These are phyloP conservation scores for Chimonanthus salicifolius DNA, from an alignment of 164 flowering plant species.

Conservation along the genomic window DNA sequence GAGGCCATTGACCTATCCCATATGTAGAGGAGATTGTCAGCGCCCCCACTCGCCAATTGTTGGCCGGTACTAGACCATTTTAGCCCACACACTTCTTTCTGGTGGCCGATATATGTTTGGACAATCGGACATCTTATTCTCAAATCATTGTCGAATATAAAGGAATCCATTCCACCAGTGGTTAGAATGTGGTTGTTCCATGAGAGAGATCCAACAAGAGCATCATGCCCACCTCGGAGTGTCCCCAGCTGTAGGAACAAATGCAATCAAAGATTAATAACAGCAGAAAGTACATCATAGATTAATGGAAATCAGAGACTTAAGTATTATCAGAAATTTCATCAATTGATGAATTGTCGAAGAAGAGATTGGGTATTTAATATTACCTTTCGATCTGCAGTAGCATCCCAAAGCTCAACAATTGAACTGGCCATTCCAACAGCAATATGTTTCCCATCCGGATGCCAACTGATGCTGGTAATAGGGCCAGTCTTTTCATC, in stretches of 20 bases:
- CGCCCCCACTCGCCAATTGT: constrained; percentile 62
- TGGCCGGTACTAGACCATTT: constrained; percentile 61
- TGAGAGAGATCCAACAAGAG: neutral
- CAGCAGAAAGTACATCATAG: neutral
- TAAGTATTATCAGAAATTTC: neutral
- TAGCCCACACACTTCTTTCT: constrained; percentile 57
- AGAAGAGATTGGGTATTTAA: neutral
- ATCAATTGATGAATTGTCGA: neutral
- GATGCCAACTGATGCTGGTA: constrained; percentile 60
- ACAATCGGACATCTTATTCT: constrained; percentile 43
- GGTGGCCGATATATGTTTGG: constrained; percentile 48
- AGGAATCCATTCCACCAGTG: neutral
- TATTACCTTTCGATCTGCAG: neutral
- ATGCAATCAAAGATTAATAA: no score
- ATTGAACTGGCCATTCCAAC: constrained; percentile 8
- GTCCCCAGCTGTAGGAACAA: neutral
- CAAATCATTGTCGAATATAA: constrained; percentile 4
- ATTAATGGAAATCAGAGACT: neutral
- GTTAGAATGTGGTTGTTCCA: neutral
- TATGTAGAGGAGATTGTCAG: constrained; percentile 51
- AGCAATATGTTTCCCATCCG: constrained; percentile 49
- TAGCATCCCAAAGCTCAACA: neutral
- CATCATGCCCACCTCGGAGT: neutral
- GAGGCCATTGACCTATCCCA: constrained; percentile 48
- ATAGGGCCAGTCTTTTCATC: constrained; percentile 18